Percentiles rank a stretch among this genome's conserved stretches.
These are phyloP conservation scores for Microbotryum silenes-acaulis DNA, from an alignment of 1,284 basidiomycete species.

Conservation along the genomic window DNA sequence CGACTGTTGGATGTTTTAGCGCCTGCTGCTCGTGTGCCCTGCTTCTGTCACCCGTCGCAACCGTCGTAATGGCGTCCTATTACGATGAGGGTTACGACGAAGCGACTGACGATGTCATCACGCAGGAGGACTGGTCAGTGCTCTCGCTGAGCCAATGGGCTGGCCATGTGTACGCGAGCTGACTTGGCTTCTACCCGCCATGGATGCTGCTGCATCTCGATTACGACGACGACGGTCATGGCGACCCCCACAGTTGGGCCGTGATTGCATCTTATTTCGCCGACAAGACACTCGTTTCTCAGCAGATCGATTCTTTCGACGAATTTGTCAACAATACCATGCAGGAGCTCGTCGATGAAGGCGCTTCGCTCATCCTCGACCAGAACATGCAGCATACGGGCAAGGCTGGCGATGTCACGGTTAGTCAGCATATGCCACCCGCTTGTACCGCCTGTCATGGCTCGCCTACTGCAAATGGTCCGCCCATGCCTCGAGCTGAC, in stretches of 20 bases:
- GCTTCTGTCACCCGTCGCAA: too few species aligned
- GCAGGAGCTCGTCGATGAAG: slow-evolving; percentile 98
- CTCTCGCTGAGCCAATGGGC: background rate
- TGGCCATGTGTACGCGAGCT: background rate
- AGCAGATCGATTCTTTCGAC: slow-evolving; percentile 97
- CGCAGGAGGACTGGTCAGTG: slow-evolving; percentile 30
- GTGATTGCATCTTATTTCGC: slow-evolving; percentile 95
- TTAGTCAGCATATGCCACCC: slow-evolving; percentile 35
- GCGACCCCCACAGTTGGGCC: slow-evolving; percentile 64
- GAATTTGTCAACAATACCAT: slow-evolving; percentile 99
- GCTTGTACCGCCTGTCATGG: too few species aligned
- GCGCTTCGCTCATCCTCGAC: slow-evolving; percentile 84
- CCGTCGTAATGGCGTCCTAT: background rate
- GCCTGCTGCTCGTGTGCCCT: too few species aligned
- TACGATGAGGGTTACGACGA: background rate
- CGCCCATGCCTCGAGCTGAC: background rate
- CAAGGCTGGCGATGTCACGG: slow-evolving; percentile 60
- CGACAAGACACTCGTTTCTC: slow-evolving; percentile 92
- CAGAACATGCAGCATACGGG: slow-evolving; percentile 94
- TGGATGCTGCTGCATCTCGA: background rate
- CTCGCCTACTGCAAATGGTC: too few species aligned
- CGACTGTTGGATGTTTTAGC: too few species aligned
- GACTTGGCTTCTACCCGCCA: background rate
- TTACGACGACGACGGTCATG: background rate
- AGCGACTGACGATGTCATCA: slow-evolving; percentile 21